Base-by-base conservation (phyloP, 352 stramenopile species). In the Elongisporangium undulatum region DNA sequence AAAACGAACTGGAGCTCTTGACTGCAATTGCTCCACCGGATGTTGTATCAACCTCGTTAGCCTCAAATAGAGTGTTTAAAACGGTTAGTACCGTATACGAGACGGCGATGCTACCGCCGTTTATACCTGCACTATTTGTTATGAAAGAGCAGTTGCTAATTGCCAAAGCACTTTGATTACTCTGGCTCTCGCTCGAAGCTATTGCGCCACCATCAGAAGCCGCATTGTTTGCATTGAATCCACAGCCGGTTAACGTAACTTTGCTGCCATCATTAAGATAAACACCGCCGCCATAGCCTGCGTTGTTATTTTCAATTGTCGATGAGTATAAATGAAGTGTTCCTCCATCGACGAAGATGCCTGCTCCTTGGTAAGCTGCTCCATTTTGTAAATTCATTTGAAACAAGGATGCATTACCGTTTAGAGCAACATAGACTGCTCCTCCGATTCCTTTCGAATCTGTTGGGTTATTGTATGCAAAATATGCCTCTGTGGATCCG, bases 21-120 rank as follows among this genome's bases (percentile, higher is more conserved):
- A 66, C 55, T n/a, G 69, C 63, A 2, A 83, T 50, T 1, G 51
- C 74, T 9, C 74, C 74, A 16, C 72, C 74, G 5, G 61, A 66
- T 23, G 55, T 45, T 12, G 12, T 56, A n/a, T 51, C 23, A 12
- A 58, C 51, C 19, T 62, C 61, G 9, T 49, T 41, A 48, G 77
- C 81, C 12, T 61, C 45, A 2, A 10, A 51, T 9, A 83, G 13
- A 6, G 66, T 13, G 45, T 68, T 79, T 7, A 17, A 17, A 45
- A 45, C 34, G 10, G 34, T 59, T 39, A 5, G 17, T 54, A 1
- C 66, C 66, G 8, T 73, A 13, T 60, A 39, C 2, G 64, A 68
- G 5, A 83, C 23, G 19, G 57, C 56, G 16, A 83, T 68, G 1
- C 53, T 69, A 21, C 74, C 74, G 12, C 71, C 74, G 9, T 63